Percentiles rank a stretch among this genome's conserved stretches.
Evolutionary conservation across 768 basidiomycete genomes (phyloP).

Genomic region (Sporobolomyces pararoseus): DNA sequence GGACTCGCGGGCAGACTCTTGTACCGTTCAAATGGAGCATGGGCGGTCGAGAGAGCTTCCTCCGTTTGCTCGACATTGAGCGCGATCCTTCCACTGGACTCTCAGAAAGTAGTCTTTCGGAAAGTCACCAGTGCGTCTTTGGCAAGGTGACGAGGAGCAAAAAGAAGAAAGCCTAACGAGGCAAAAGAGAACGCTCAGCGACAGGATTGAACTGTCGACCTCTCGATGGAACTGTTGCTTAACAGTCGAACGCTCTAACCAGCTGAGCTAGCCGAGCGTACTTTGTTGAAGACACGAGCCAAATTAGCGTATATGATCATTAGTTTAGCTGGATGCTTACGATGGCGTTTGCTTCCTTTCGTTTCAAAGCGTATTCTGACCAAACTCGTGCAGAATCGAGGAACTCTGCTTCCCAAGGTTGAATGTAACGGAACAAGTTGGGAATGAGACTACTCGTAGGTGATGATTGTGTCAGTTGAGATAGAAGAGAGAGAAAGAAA

Average conservation of each 20-base stretch:
- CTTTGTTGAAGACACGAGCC: not conserved
- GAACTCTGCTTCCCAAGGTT: conserved; percentile 67
- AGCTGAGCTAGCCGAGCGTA: conserved; percentile 12
- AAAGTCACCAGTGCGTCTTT: too few species aligned
- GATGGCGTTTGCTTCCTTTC: conserved; percentile 99
- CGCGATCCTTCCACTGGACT: too few species aligned
- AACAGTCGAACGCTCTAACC: conserved; percentile 19
- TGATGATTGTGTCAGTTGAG: too few species aligned
- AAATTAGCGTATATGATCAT: too few species aligned
- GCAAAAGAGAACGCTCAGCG: conserved; percentile 14
- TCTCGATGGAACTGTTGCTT: not conserved
- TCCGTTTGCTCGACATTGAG: too few species aligned
- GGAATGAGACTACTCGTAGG: conserved; percentile 80
- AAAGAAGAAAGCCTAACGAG: too few species aligned
- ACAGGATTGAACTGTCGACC: conserved; percentile 18
- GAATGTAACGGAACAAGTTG: conserved; percentile 79
- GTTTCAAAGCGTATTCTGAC: conserved; percentile 99
- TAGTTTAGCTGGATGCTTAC: too few species aligned
- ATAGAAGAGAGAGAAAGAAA: not conserved
- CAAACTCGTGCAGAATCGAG: conserved; percentile 96
- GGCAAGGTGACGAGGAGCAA: too few species aligned
- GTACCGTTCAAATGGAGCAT: too few species aligned
- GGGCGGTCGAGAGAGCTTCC: too few species aligned
- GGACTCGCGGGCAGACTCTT: too few species aligned
- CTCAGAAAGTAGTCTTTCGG: too few species aligned